phyloP scores from a whole-genome alignment of 208 protist genomes.

The Crithidia thermophila region DNA sequence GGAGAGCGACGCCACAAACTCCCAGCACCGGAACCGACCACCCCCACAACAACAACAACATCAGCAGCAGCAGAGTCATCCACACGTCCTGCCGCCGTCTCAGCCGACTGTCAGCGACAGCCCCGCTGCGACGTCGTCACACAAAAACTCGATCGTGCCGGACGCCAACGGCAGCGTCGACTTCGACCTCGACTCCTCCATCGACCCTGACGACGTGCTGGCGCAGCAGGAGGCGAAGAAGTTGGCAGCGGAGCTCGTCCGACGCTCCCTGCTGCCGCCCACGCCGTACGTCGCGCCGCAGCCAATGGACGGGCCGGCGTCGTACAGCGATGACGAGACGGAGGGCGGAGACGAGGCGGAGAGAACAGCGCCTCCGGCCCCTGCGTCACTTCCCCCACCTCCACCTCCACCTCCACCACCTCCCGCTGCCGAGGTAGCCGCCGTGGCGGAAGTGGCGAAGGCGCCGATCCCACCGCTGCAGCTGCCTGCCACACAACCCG shows the following conservation, averaged over 20 bases:
- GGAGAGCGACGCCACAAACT: too few species aligned
- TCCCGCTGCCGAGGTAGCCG: too few species aligned
- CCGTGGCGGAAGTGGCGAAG: too few species aligned
- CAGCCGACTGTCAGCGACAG: too few species aligned
- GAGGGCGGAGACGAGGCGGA: background rate
- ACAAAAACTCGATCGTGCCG: background rate
- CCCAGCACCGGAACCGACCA: too few species aligned
- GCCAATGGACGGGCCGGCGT: slow-evolving; percentile 4
- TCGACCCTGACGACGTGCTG: slow-evolving; percentile 8
- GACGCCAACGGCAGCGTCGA: slow-evolving; percentile 2
- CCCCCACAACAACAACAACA: background rate
- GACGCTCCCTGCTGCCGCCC: slow-evolving; percentile 10
- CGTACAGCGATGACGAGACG: slow-evolving; percentile 1
- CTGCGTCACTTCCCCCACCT: too few species aligned
- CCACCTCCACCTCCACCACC: too few species aligned
- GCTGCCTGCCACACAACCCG: too few species aligned
- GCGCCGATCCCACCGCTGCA: too few species aligned
- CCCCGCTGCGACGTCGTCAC: too few species aligned
- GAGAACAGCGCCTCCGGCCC: too few species aligned
- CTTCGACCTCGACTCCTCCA: slow-evolving; percentile 15
- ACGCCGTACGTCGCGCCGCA: slow-evolving; percentile 11
- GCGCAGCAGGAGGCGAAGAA: slow-evolving; percentile 21
- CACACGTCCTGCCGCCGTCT: background rate
- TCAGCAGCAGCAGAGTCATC: background rate
- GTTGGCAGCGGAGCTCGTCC: slow-evolving; percentile 15